These are phyloP conservation scores for Nepenthes mirabilis DNA, from an alignment of 148 eudicot species.

Conservation along the genomic window DNA sequence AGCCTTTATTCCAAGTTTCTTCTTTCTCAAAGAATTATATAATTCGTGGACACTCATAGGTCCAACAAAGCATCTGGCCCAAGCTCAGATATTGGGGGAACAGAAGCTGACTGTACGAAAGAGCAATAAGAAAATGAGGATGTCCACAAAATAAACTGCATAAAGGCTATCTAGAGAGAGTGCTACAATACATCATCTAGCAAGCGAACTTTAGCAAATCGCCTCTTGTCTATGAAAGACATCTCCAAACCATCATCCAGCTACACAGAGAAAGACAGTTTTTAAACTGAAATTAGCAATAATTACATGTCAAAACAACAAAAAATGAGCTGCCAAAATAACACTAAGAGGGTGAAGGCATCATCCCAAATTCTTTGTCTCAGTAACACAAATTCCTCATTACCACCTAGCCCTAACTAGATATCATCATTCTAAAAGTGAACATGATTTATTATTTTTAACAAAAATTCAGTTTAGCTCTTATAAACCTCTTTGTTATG, in stretches of 20 bases:
- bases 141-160: slow-evolving; percentile 6
- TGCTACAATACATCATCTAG: slow-evolving; percentile 44
- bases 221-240: slow-evolving; percentile 95
- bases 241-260: slow-evolving; percentile 89
- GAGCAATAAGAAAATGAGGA: no score
- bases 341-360: no score
- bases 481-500: no score
- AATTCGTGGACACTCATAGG: slow-evolving; percentile 67
- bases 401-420: no score
- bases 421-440: no score
- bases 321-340: no score
- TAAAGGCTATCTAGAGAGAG: slow-evolving; percentile 1
- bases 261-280: slow-evolving; percentile 23
- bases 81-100: slow-evolving; percentile 86
- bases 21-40: slow-evolving; percentile 40
- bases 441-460: no score
- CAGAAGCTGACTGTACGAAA: slow-evolving; percentile 44
- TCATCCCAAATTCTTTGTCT: no score
- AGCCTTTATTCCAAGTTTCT: slow-evolving; percentile 79
- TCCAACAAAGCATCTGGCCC: slow-evolving; percentile 91
- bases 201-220: slow-evolving; percentile 92
- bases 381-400: no score
- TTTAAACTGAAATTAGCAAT: no score
- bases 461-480: no score
- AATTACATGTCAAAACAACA: no score